phyloP scores from a whole-genome alignment of 2,329 filamentous ascomycete species.

The Fusarium sororula region DNA sequence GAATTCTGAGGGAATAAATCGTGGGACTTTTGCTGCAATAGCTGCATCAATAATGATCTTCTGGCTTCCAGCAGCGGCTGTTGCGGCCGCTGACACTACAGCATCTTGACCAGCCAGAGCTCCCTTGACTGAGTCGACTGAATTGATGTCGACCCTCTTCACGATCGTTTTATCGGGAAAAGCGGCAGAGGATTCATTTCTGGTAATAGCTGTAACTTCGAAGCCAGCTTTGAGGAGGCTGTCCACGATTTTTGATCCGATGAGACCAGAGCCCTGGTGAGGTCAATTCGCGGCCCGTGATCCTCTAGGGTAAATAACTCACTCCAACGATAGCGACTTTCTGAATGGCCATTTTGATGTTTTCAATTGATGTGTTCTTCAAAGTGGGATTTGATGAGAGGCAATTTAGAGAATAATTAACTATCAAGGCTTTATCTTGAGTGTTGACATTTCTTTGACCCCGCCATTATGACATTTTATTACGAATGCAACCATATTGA shows the following conservation, averaged over 20 bases:
- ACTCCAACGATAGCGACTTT: conserved; percentile 9
- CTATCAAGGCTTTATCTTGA: not conserved
- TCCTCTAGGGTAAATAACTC: not conserved
- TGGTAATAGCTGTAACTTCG: not conserved
- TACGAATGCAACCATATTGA: not conserved
- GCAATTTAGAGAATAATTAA: rapidly evolving
- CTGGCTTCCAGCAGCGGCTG: not conserved
- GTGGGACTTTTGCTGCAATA: not conserved
- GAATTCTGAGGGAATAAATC: conserved; percentile 9
- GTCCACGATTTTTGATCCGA: not conserved
- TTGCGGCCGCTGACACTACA: not conserved
- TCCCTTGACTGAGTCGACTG: not conserved
- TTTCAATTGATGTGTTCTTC: rapidly evolving
- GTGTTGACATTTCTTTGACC: not conserved
- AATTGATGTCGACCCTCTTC: not conserved
- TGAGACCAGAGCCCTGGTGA: not conserved
- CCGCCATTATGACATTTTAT: not conserved
- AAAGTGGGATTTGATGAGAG: rapidly evolving
- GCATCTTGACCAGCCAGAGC: not conserved
- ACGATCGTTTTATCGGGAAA: not conserved
- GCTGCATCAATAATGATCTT: not conserved
- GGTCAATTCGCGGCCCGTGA: not conserved
- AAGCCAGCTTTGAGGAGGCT: conserved; percentile 2
- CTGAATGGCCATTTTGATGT: not conserved
- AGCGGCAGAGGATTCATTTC: not conserved